Conservation (phyloP, 176 grass and related monocot species). For the Oryza punctata region DNA sequence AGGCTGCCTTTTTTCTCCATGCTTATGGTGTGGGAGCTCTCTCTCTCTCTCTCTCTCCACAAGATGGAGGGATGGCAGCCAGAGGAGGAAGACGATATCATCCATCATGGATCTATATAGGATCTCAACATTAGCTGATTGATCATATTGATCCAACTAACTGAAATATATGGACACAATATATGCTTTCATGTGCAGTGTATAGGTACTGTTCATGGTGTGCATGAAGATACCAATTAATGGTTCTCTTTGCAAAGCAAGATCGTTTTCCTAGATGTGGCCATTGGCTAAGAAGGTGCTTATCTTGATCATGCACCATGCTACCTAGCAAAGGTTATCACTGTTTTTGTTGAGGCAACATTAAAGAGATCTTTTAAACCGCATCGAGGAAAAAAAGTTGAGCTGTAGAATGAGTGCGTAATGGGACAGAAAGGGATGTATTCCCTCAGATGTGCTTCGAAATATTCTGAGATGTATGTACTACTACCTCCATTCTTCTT, state of each 20-base stretch:
- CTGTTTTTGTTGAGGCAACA: neutral
- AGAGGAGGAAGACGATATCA: conserved; percentile 10
- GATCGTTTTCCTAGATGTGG: neutral
- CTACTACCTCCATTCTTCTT: too few relatives aligned
- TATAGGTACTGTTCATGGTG: neutral
- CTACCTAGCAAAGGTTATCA: neutral
- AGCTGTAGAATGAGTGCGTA: neutral
- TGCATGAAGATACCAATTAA: neutral
- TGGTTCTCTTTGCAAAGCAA: neutral
- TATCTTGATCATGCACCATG: neutral
- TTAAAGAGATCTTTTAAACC: neutral
- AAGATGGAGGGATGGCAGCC: neutral
- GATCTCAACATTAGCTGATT: neutral
- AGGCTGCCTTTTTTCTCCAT: conserved; percentile 32
- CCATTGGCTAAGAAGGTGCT: neutral
- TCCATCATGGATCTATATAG: neutral
- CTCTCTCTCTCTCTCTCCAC: neutral
- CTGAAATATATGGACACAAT: too few relatives aligned
- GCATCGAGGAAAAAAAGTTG: neutral
- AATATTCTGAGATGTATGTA: neutral
- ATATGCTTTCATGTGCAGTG: neutral
- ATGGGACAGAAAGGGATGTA: neutral
- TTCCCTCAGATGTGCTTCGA: neutral
- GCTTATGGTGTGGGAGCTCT: neutral
- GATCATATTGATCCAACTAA: neutral